Conservation (phyloP, 345 rosid genomes). For the Barbarea vulgaris region DNA sequence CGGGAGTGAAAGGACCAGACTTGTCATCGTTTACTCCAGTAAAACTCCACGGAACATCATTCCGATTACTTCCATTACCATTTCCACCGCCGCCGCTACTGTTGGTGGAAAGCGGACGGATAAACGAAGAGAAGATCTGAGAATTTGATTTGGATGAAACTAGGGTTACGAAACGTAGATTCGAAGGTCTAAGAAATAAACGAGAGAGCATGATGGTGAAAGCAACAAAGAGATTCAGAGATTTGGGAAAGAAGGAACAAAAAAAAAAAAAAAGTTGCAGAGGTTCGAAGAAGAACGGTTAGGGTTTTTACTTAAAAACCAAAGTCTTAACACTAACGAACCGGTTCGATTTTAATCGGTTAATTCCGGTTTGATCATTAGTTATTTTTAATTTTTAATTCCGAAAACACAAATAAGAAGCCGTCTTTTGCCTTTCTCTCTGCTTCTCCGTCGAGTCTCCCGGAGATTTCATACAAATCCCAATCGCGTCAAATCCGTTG, state of each 20-base stretch:
- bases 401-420: background rate
- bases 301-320: conserved; percentile 37
- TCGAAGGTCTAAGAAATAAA: conserved; percentile 59
- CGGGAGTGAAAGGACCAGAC: conserved; percentile 42
- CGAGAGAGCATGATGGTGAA: conserved; percentile 68
- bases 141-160: conserved; percentile 41
- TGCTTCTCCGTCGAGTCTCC: conserved; percentile 30
- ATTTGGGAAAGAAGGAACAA: background rate
- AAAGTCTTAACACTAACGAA: background rate
- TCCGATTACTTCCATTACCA: conserved; percentile 36
- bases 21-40: conserved; percentile 50
- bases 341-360: conserved; percentile 15
- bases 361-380: conserved; percentile 1
- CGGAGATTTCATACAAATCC: conserved; percentile 11
- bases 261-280: conserved; percentile 25
- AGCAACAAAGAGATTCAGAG: conserved; percentile 25
- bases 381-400: background rate
- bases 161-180: conserved; percentile 51
- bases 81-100: conserved; percentile 38
- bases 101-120: conserved; percentile 52
- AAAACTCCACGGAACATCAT: conserved; percentile 54
- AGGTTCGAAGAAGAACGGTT: conserved; percentile 35
- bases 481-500: background rate
- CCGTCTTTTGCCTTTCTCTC: conserved; percentile 2
- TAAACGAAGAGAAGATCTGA: conserved; percentile 41